A percentile compares a stretch with the other conserved stretches of the same genome.
phyloP scores from a whole-genome alignment of 345 rosid species.

The Eucalyptus paniculata region DNA sequence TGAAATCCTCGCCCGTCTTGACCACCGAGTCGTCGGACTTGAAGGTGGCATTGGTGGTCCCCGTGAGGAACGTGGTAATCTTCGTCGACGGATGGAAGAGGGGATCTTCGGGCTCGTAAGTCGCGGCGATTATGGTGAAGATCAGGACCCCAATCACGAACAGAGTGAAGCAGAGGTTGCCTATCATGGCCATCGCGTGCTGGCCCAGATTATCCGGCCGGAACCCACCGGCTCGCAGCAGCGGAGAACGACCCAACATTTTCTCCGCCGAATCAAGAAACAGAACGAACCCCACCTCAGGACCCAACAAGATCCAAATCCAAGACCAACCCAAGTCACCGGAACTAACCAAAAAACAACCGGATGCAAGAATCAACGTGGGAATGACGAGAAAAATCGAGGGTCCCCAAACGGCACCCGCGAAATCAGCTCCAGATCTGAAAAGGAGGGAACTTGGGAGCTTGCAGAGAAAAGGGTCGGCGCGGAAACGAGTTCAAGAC shows the following conservation, averaged over 20 bases:
- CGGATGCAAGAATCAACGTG: not conserved
- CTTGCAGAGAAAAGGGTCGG: not conserved
- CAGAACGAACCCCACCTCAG: not conserved
- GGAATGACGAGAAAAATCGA: not conserved
- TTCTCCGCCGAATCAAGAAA: not conserved
- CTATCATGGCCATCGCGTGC: conserved; percentile 69
- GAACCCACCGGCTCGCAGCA: conserved; percentile 45
- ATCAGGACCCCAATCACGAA: conserved; percentile 71
- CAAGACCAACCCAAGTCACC: not conserved
- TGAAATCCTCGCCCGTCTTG: conserved; percentile 87
- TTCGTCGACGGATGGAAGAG: conserved; percentile 75
- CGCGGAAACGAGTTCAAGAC: not conserved
- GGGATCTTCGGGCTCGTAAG: conserved; percentile 86
- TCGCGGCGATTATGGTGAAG: conserved; percentile 89
- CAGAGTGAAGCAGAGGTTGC: conserved; percentile 76
- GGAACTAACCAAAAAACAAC: not conserved
- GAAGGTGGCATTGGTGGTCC: conserved; percentile 70
- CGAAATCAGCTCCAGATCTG: not conserved
- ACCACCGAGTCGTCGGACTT: conserved; percentile 59
- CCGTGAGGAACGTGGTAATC: conserved; percentile 72
- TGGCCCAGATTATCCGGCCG: conserved; percentile 73
- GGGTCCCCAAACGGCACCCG: not conserved
- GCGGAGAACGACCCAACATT: conserved; percentile 49
- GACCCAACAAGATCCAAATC: not conserved
- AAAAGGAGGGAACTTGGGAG: not conserved